Evolutionary conservation across 352 stramenopile species (phyloP).

Genomic region (Phytophthora pluvialis): DNA sequence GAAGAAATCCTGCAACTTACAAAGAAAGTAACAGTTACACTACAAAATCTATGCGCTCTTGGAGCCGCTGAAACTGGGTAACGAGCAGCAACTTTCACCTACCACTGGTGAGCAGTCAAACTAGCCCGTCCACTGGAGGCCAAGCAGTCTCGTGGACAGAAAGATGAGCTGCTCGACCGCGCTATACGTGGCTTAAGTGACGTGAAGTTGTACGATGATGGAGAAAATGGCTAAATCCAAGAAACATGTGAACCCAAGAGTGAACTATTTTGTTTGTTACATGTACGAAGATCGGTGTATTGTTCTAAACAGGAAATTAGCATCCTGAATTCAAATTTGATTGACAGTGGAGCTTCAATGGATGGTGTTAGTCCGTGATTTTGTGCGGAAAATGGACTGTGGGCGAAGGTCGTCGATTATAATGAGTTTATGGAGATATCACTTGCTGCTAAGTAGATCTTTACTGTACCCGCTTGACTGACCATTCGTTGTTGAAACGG

Average conservation of each 20-base stretch:
- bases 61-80: neutral
- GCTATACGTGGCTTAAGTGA: neutral
- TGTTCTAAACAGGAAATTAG: neutral
- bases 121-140: constrained; percentile 28
- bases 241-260: neutral
- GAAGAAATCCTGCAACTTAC: constrained; percentile 13
- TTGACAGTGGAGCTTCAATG: constrained; percentile 22
- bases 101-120: constrained; percentile 8
- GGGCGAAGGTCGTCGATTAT: constrained; percentile 1
- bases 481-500: too few relatives aligned
- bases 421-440: constrained; percentile 11
- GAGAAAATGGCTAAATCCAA: constrained; percentile 10
- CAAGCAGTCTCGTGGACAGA: constrained; percentile 13
- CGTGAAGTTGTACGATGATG: constrained; percentile 1
- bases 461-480: constrained; percentile 8
- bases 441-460: constrained; percentile 4
- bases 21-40: constrained; percentile 13
- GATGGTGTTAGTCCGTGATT: constrained; percentile 19
- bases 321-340: constrained; percentile 24
- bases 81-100: neutral
- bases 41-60: constrained; percentile 21
- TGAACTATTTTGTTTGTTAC: constrained; percentile 18
- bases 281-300: constrained; percentile 16
- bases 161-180: constrained; percentile 6
- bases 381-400: constrained; percentile 4